Evolutionary conservation across 2,329 filamentous ascomycete genomes (phyloP).

Genomic region (Tolypocladium ophioglossoides): DNA sequence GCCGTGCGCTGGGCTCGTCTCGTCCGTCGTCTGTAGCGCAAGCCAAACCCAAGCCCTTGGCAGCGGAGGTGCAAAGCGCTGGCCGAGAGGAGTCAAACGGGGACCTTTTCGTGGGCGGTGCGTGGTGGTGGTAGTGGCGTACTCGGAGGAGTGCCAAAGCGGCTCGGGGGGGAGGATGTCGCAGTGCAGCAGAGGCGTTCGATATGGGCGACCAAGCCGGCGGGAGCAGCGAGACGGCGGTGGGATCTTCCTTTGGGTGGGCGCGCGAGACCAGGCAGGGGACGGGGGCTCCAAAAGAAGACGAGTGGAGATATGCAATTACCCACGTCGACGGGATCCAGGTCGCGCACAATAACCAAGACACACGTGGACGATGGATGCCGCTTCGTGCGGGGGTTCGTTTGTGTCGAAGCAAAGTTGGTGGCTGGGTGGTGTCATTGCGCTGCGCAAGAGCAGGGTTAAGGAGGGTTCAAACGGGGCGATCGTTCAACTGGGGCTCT

Average conservation of each 20-base stretch:
- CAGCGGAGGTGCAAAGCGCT: slow-evolving; percentile 1
- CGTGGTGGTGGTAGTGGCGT: not conserved
- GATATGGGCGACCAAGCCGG: slow-evolving; percentile 7
- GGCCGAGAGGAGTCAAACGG: not conserved
- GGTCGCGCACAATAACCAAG: not conserved
- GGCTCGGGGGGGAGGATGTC: slow-evolving; percentile 4
- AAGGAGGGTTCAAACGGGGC: not conserved
- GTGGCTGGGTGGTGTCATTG: slow-evolving; percentile 5
- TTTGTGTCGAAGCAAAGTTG: slow-evolving; percentile 1
- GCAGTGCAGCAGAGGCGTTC: slow-evolving; percentile 8
- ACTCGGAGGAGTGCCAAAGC: not conserved
- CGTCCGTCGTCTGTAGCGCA: slow-evolving; percentile 1
- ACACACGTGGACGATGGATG: not conserved
- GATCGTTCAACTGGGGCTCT: not conserved
- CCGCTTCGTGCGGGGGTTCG: not conserved
- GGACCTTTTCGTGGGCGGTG: not conserved
- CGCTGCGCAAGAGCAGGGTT: not conserved
- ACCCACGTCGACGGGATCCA: not conserved
- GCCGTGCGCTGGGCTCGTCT: not conserved
- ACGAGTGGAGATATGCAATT: slow-evolving; percentile 5
- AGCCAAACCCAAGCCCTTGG: slow-evolving; percentile 1
- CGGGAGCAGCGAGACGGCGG: slow-evolving; percentile 9
- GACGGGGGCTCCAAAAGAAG: not conserved
- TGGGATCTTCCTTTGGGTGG: slow-evolving; percentile 9
- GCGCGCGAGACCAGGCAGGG: slow-evolving; percentile 1